These are phyloP conservation scores for Eutrema yunnanense DNA, from an alignment of 345 rosid species.

Conservation along the genomic window DNA sequence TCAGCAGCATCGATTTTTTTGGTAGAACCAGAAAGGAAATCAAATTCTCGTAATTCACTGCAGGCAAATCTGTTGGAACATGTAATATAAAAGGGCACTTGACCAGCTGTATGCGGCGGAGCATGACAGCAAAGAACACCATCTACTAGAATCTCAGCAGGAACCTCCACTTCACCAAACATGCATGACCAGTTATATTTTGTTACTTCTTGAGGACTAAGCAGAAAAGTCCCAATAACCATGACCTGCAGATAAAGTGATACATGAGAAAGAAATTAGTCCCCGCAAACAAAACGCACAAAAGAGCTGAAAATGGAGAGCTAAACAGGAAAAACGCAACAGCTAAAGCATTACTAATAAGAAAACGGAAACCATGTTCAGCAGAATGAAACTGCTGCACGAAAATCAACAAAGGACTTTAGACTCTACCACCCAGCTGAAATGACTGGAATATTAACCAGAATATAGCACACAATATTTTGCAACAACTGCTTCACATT, in stretches of 20 bases:
- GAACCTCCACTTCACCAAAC: constrained; percentile 98
- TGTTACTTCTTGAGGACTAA: constrained; percentile 47
- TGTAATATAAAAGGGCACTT: constrained; percentile 81
- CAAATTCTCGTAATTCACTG: constrained; percentile 93
- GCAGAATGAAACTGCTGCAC: not conserved
- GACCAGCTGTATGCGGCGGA: constrained; percentile 64
- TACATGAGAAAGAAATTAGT: not conserved
- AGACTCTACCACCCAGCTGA: no score
- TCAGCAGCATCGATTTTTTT: constrained; percentile 36
- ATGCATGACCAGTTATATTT: constrained; percentile 83
- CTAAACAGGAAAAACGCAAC: not conserved
- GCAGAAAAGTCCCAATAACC: constrained; percentile 64
- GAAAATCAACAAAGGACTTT: not conserved
- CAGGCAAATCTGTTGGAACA: constrained; percentile 90
- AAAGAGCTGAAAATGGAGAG: constrained; percentile 1
- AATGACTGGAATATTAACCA: not conserved
- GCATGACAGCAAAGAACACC: constrained; percentile 73
- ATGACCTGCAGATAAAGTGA: constrained; percentile 46
- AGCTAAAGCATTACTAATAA: not conserved
- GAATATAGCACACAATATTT: not conserved
- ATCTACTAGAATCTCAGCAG: constrained; percentile 63
- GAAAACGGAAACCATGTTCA: not conserved
- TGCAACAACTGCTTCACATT: not conserved
- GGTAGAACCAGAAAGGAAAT: constrained; percentile 47
- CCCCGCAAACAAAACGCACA: not conserved